Evolutionary conservation across 805 yeast genomes (phyloP), one percentile per base, ranked within the genome.

Genomic region (Kluyveromyces dobzhanskii): DNA sequence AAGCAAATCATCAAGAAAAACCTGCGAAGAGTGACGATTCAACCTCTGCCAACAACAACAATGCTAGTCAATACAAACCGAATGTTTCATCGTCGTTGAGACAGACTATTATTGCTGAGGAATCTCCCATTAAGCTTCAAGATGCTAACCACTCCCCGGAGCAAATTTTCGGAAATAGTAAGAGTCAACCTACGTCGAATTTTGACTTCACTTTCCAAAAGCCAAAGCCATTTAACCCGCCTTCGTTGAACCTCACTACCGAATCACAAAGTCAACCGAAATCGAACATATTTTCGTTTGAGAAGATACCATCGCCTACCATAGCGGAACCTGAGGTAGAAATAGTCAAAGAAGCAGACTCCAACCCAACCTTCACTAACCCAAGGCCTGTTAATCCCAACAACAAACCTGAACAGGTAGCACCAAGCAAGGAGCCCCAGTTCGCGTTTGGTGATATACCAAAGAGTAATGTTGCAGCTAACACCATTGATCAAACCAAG

Each of bases 51-150:
- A 27, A 27, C 16, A 27, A 27, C 30, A 17, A 14, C 14, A 17
- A 30, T 42, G 51, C 2, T 53, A 49, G 51, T 14, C 56, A 59
- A 42, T 61, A 64, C 41, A 62, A 62, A 39, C 70, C 70, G 6
- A 43, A 39, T 16, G 60, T 58, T 38, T 60, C 70, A 2, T 64
- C 70, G 0, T 62, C 68, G 0, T 43, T 66, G 34, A 55, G 69
- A 12, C 60, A 54, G 38, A 53, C 61, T 3, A 50, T 61, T 4
- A 44, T 53, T 0, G 49, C 56, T 3, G 44, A 48, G 3, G 40
- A 29, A 13, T 38, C 48, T 8, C 48, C 49, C 13, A 42, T 41
- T 16, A 44, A 39, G 19, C n/a, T 7, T 11, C 16, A 12, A n/a
- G 8, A 18, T n/a, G 19, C 18, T 11, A 17, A 30, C 8, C 16